Evolutionary conservation across 129 eudicot species (phyloP).

Genomic region (Chrysanthemum seticuspe): DNA sequence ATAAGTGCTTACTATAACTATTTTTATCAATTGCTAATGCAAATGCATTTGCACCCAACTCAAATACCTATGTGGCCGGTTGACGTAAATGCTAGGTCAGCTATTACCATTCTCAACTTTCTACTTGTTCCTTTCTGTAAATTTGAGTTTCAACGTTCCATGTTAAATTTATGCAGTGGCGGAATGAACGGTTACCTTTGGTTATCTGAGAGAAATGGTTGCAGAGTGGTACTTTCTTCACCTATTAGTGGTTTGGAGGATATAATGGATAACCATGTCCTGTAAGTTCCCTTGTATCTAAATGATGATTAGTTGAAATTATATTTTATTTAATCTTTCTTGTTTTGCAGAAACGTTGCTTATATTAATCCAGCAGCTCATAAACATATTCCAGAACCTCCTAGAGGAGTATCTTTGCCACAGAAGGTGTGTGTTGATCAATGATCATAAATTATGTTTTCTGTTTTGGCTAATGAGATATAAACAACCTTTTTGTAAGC

Average conservation of each 20-base stretch:
- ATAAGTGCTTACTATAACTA: conserved; percentile 54
- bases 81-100: conserved; percentile 67
- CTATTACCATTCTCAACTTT: conserved; percentile 4
- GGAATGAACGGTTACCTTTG: conserved; percentile 92
- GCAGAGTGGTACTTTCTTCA: conserved; percentile 50
- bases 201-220: conserved; percentile 76
- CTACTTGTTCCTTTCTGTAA: not conserved
- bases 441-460: not conserved
- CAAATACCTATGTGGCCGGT: conserved; percentile 53
- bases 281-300: conserved; percentile 52
- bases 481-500: not conserved
- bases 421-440: conserved; percentile 48
- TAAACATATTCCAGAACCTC: conserved; percentile 71
- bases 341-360: conserved; percentile 67
- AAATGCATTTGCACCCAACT: conserved; percentile 27
- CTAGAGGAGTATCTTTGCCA: conserved; percentile 70
- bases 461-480: conserved; percentile 2
- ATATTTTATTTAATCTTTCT: not conserved
- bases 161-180: conserved; percentile 46
- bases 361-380: conserved; percentile 66
- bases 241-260: conserved; percentile 68
- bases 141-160: not conserved
- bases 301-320: not conserved
- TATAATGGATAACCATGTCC: conserved; percentile 50
- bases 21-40: conserved; percentile 11